Conservation (phyloP, 176 grass and related monocot species). For the Carex scoparia region DNA sequence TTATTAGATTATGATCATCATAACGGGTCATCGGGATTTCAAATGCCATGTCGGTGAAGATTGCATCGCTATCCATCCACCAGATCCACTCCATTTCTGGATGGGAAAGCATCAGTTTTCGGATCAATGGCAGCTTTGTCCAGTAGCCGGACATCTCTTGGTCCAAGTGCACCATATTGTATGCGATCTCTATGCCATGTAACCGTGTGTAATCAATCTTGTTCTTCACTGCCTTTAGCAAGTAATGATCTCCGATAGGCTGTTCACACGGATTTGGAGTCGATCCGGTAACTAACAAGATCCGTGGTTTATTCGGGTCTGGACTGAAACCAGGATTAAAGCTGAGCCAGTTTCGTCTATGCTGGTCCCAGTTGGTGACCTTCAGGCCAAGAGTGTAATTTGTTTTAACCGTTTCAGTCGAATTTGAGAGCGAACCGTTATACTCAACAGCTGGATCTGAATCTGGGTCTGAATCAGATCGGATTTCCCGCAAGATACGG, state of each 20-base stretch:
- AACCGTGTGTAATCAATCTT: slow-evolving; percentile 95
- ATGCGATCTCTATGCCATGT: slow-evolving; percentile 81
- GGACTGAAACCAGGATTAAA: slow-evolving; percentile 52
- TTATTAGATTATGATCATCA: slow-evolving; percentile 61
- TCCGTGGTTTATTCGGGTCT: slow-evolving; percentile 52
- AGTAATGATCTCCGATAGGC: slow-evolving; percentile 81
- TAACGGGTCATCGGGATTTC: slow-evolving; percentile 67
- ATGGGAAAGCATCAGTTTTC: slow-evolving; percentile 78
- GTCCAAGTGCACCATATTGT: slow-evolving; percentile 91
- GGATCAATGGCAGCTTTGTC: slow-evolving; percentile 84
- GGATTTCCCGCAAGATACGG: slow-evolving; percentile 85
- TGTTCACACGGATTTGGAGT: slow-evolving; percentile 86
- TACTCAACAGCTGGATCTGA: slow-evolving; percentile 21
- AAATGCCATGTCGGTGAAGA: slow-evolving; percentile 98
- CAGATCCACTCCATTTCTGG: slow-evolving; percentile 96
- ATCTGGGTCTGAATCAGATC: slow-evolving; percentile 64
- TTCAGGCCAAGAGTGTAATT: slow-evolving; percentile 67
- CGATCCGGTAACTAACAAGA: slow-evolving; percentile 76
- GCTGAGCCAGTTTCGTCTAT: slow-evolving; percentile 55
- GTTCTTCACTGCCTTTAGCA: slow-evolving; percentile 84
- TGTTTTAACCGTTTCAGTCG: slow-evolving; percentile 16
- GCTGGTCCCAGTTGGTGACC: slow-evolving; percentile 67
- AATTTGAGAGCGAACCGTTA: background rate
- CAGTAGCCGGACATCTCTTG: slow-evolving; percentile 84
- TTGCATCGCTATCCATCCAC: slow-evolving; percentile 96